These are phyloP conservation scores for Cornus kousa DNA, from an alignment of 148 eudicot genomes.

Conservation along the genomic window DNA sequence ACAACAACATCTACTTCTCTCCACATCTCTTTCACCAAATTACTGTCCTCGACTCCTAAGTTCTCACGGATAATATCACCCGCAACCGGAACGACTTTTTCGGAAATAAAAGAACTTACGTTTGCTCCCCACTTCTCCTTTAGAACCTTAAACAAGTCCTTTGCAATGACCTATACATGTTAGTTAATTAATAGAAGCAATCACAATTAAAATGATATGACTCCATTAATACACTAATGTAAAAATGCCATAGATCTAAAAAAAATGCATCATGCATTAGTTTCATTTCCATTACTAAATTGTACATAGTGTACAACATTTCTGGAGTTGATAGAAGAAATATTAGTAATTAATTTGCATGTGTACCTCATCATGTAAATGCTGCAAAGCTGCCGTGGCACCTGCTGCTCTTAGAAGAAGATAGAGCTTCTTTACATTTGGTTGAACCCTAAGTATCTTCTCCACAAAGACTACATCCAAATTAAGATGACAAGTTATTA, in stretches of 20 bases:
- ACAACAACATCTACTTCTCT: constrained; percentile 54
- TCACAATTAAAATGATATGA: too few species aligned
- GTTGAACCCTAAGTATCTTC: constrained; percentile 38
- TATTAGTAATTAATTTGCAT: constrained; percentile 12
- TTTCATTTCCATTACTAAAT: too few species aligned
- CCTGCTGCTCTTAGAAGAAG: constrained; percentile 31
- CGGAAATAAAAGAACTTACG: constrained; percentile 36
- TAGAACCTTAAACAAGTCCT: constrained; percentile 59
- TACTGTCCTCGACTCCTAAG: constrained; percentile 45
- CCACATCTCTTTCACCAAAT: constrained; percentile 36
- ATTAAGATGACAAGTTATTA: too few species aligned
- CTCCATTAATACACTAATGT: too few species aligned
- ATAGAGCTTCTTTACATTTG: constrained; percentile 36
- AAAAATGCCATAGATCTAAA: too few species aligned
- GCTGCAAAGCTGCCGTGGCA: constrained; percentile 13
- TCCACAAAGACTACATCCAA: constrained; percentile 25
- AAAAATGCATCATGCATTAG: too few species aligned
- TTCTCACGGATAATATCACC: constrained; percentile 57
- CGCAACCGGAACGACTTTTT: constrained; percentile 49
- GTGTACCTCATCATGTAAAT: constrained; percentile 27
- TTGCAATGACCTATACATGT: constrained; percentile 44
- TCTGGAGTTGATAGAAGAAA: too few species aligned
- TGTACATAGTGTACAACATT: too few species aligned
- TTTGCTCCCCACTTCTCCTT: constrained; percentile 48
- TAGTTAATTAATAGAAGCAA: too few species aligned